Evolutionary conservation across 192 early-diverging fungal species (phyloP), one percentile per base, ranked within the genome.

Genomic region (Coemansia sp.): DNA sequence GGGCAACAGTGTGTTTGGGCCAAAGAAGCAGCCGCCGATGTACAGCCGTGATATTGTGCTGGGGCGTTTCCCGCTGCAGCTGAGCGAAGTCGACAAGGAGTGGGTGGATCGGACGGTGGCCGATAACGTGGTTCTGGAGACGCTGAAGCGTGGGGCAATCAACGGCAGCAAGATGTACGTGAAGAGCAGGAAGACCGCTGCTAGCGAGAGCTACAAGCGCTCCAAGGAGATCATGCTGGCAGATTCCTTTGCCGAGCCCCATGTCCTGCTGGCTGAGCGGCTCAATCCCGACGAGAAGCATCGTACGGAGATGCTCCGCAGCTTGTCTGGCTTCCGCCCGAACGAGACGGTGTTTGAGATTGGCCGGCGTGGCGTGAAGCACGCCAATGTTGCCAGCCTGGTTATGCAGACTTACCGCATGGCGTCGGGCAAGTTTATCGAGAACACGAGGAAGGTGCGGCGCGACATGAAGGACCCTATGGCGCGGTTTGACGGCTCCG

Each of bases 341-440:
- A 53, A 68, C 20, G 90, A 97, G 75, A 96, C 96, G 4, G 85
- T 99, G 22, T 99, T 99, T 60, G 96, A 99, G 56, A 78, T 92
- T 26, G 90, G 91, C 19, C 85, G 80, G 39, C 80, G 89, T 46
- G 96, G 96, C 22, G 60, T 67, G 44, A 93, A 85, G 58, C 77
- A 88, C 23, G 43, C 84, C 7, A 82, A 85, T 3, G 77, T 80
- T 0, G 79, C 83, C 17, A 80, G 81, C 2, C 51, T 76, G 21
- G 56, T 86, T 14, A 92, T 94, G 85, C 75, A 76, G 33, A 76
- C 67, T 44, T 61, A 44, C 76, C 81, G 50, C 64, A 76, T 56
- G 64, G 71, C 37, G 49, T 76, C n/a, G 18, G 41, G 29, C 32
- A 25, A 36, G 5, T 55, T 31, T 21, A 68, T 68, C 19, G 47